Evolutionary conservation across 805 yeast species (phyloP).

Genomic region (Ogataea chonburiensis): DNA sequence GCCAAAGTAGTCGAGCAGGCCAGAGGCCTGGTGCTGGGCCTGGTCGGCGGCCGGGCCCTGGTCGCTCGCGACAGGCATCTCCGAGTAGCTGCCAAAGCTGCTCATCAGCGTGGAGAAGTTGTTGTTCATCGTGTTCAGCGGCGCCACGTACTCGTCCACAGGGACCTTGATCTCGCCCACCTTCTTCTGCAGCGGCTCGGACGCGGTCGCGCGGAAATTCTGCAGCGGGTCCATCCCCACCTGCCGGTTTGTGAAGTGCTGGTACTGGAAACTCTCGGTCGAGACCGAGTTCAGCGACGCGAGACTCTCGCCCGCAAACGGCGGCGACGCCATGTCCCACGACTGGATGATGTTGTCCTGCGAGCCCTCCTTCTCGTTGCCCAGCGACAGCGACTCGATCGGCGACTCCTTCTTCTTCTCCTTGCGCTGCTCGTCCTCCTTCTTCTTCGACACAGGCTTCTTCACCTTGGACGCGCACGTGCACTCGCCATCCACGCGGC

Average conservation of each 20-base stretch:
- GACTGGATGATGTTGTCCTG: conserved; percentile 23
- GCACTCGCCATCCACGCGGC: conserved; percentile 33
- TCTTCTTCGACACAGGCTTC: conserved; percentile 19
- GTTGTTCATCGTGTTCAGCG: conserved; percentile 36
- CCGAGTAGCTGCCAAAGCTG: conserved; percentile 15
- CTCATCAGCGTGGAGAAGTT: conserved; percentile 31
- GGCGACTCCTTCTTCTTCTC: conserved; percentile 10
- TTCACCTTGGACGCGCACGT: conserved; percentile 32
- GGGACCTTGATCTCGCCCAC: conserved; percentile 35
- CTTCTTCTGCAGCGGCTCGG: conserved; percentile 20
- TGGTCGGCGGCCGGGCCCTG: not conserved
- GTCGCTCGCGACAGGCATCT: too few relatives aligned
- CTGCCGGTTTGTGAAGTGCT: conserved; percentile 26
- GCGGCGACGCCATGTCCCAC: conserved; percentile 33
- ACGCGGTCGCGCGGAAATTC: conserved; percentile 25
- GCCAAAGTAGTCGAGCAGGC: conserved; percentile 33
- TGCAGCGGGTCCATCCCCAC: conserved; percentile 35
- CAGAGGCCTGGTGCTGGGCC: conserved; percentile 14
- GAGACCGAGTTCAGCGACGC: conserved; percentile 22
- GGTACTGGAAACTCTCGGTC: conserved; percentile 20
- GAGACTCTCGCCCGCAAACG: conserved; percentile 23
- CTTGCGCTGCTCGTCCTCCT: conserved; percentile 13
- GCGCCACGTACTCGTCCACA: conserved; percentile 37
- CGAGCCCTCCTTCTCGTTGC: conserved; percentile 17
- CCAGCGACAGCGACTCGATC: conserved; percentile 8